These are phyloP conservation scores for Beauveria sp. DNA, from an alignment of 2,329 filamentous ascomycete genomes.

Conservation along the genomic window DNA sequence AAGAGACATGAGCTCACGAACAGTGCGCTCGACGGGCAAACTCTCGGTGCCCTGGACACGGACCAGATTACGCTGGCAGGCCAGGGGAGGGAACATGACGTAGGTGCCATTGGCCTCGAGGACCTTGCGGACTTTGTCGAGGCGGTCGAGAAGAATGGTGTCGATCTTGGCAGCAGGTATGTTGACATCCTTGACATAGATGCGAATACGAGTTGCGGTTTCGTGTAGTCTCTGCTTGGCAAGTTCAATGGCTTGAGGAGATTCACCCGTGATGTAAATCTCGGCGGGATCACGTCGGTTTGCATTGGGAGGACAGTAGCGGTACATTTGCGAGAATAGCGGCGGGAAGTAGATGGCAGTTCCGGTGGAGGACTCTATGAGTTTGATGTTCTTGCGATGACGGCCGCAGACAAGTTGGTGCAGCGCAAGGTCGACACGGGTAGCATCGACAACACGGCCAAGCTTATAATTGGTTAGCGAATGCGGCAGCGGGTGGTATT, in stretches of 20 bases:
- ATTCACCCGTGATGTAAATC: conserved; percentile 92
- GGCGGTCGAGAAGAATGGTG: conserved; percentile 78
- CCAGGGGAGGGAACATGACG: conserved; percentile 83
- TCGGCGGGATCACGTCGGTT: conserved; percentile 77
- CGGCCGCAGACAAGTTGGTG: conserved; percentile 91
- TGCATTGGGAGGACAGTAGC: conserved; percentile 78
- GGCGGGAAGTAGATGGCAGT: conserved; percentile 98
- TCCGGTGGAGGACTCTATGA: conserved; percentile 90
- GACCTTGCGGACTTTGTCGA: conserved; percentile 97
- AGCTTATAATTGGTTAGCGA: conserved; percentile 39
- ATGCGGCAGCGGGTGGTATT: conserved; percentile 12
- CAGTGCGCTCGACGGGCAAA: conserved; percentile 86
- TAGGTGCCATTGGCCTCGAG: conserved; percentile 95
- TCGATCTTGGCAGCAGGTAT: conserved; percentile 91
- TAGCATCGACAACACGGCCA: conserved; percentile 65
- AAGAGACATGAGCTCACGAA: conserved; percentile 90
- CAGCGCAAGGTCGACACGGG: conserved; percentile 76
- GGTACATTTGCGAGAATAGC: conserved; percentile 84
- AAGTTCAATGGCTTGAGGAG: conserved; percentile 70
- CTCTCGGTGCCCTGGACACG: conserved; percentile 91
- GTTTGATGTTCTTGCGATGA: conserved; percentile 93
- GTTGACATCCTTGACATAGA: conserved; percentile 85
- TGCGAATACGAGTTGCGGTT: conserved; percentile 69
- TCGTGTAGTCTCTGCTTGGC: conserved; percentile 91
- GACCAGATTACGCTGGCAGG: conserved; percentile 74